phyloP scores from a whole-genome alignment of 257 asterid species.

The Solanum lycopersicoides region DNA sequence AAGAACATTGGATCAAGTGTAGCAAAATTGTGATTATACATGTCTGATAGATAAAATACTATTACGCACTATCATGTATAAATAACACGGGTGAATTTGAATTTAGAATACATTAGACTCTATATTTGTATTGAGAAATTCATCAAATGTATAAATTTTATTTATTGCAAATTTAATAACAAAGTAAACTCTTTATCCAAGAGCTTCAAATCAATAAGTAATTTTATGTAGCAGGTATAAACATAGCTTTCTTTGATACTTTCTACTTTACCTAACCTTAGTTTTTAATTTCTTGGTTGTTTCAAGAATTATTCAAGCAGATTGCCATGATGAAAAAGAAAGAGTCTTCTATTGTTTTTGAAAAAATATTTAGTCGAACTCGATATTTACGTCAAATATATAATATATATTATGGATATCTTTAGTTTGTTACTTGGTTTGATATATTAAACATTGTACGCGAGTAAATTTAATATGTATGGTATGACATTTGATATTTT shows the following conservation, averaged over 20 bases:
- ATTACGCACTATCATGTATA: neutral
- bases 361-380: neutral
- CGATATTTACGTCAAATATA: neutral
- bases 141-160: neutral
- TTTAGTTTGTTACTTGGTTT: too few species aligned
- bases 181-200: neutral
- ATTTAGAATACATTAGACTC: neutral
- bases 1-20: neutral
- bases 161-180: neutral
- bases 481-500: too few species aligned
- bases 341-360: neutral
- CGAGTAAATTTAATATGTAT: too few species aligned
- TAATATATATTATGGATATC: too few species aligned
- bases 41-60: neutral
- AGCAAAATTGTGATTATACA: neutral
- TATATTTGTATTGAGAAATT: too few species aligned
- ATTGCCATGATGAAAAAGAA: neutral
- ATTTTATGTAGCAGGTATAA: neutral
- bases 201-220: neutral
- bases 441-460: too few species aligned
- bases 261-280: neutral
- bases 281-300: neutral
- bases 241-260: neutral
- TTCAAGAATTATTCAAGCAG: neutral
- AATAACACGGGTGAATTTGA: neutral